phyloP scores from a whole-genome alignment of 352 stramenopile genomes.

The Salisapilia sapeloensis region DNA sequence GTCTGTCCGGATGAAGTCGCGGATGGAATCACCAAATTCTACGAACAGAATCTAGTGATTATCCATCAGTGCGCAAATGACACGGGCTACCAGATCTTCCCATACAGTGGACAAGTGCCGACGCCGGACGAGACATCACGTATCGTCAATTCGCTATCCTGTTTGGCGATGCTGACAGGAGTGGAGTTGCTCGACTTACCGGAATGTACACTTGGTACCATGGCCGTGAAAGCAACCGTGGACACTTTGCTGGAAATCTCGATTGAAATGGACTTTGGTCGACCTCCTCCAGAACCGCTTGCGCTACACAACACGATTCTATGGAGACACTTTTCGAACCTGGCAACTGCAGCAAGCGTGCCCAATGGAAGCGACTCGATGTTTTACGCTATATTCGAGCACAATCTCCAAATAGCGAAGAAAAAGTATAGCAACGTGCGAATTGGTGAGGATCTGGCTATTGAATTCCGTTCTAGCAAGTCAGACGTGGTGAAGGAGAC shows the following conservation, averaged over 20 bases:
- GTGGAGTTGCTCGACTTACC: constrained; percentile 19
- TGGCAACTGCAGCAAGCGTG: constrained; percentile 19
- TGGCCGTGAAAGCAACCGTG: constrained; percentile 30
- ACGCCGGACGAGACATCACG: constrained; percentile 12
- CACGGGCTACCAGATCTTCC: constrained; percentile 37
- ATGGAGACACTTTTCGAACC: constrained; percentile 31
- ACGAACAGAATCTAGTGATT: constrained; percentile 22
- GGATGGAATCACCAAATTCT: constrained; percentile 17
- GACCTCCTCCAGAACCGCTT: constrained; percentile 9
- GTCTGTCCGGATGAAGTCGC: constrained; percentile 20
- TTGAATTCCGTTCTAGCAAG: too few relatives aligned
- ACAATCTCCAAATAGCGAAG: constrained; percentile 15
- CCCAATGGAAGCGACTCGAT: constrained; percentile 29
- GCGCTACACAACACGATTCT: constrained; percentile 31
- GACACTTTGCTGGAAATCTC: constrained; percentile 53
- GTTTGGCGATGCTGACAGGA: constrained; percentile 27
- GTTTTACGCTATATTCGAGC: constrained; percentile 27
- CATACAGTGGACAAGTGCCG: constrained; percentile 28
- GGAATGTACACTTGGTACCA: constrained; percentile 25
- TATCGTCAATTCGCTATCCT: constrained; percentile 23
- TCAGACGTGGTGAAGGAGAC: too few relatives aligned
- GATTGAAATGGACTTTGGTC: constrained; percentile 12
- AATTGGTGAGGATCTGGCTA: too few relatives aligned
- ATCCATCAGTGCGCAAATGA: constrained; percentile 27
- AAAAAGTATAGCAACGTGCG: too few relatives aligned